phyloP scores from a whole-genome alignment of 371 early-diverging fungal species.

The Syncephalastrum monosporum region DNA sequence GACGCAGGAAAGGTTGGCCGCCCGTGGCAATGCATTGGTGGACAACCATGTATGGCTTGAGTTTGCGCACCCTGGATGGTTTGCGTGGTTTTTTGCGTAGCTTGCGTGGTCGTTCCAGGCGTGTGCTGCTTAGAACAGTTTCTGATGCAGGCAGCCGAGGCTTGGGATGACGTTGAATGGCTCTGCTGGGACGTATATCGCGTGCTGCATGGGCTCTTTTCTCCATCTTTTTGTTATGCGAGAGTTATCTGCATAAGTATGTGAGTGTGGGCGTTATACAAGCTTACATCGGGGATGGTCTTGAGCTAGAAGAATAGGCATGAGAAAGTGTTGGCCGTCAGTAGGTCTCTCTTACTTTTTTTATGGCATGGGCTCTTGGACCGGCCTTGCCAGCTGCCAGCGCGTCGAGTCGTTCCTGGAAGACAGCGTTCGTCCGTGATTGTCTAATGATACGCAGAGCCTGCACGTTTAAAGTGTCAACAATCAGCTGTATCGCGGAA shows the following conservation, averaged over 20 bases:
- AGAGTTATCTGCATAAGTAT: background rate
- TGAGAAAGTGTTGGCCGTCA: background rate
- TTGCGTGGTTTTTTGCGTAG: background rate
- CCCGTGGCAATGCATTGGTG: conserved; percentile 1
- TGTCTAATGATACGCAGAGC: conserved; percentile 13
- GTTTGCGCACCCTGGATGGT: conserved; percentile 3
- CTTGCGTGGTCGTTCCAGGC: too few species aligned
- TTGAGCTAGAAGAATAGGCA: conserved; percentile 10
- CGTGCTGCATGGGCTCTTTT: background rate
- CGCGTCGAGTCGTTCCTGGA: conserved; percentile 15
- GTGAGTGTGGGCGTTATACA: background rate
- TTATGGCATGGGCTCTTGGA: conserved; percentile 14
- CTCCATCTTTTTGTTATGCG: background rate
- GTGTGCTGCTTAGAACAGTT: too few species aligned
- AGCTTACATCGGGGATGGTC: conserved; percentile 21
- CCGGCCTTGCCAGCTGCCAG: conserved; percentile 17
- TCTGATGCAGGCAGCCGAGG: too few species aligned
- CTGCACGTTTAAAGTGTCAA: background rate
- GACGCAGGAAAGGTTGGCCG: conserved; percentile 14
- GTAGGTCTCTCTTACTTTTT: conserved; percentile 12
- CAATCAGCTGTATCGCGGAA: background rate
- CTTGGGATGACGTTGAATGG: too few species aligned
- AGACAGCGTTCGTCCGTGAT: conserved; percentile 11
- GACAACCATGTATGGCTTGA: conserved; percentile 18
- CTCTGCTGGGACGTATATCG: too few species aligned